These are phyloP conservation scores for Lizonia empirigonia DNA, from an alignment of 2,329 filamentous ascomycete genomes.

Conservation along the genomic window DNA sequence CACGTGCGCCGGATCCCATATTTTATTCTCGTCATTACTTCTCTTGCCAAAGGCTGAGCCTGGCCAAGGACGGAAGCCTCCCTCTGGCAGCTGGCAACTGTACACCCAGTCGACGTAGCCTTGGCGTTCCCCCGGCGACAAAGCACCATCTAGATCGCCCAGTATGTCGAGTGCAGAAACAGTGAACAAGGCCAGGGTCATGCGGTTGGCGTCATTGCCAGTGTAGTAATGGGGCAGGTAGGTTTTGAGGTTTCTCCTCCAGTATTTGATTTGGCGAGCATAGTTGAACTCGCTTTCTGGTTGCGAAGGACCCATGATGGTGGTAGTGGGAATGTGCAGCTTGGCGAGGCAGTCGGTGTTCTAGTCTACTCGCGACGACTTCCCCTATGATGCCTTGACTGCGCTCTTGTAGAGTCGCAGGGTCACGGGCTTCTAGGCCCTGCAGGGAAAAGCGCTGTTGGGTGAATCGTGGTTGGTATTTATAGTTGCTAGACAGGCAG, in stretches of 20 bases:
- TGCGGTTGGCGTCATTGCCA: constrained; percentile 85
- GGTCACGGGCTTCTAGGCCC: constrained; percentile 12
- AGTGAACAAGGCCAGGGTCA: constrained; percentile 88
- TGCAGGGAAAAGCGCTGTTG: constrained; percentile 20
- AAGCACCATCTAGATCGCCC: constrained; percentile 62
- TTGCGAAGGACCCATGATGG: constrained; percentile 11
- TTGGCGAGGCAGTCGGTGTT: constrained; percentile 10
- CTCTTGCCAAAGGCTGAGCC: constrained; percentile 63
- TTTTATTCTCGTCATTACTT: constrained; percentile 58
- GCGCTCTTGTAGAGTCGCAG: constrained; percentile 6
- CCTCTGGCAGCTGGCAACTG: constrained; percentile 79
- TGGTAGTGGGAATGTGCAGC: constrained; percentile 5
- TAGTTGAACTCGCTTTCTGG: constrained; percentile 38
- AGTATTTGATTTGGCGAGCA: constrained; percentile 79
- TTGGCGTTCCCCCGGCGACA: constrained; percentile 59
- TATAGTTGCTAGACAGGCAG: constrained; percentile 26
- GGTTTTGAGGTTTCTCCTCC: constrained; percentile 83
- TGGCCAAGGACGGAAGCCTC: constrained; percentile 88
- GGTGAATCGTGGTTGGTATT: constrained; percentile 26
- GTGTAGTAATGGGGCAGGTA: constrained; percentile 84
- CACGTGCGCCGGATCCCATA: constrained; percentile 79
- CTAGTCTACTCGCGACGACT: constrained; percentile 4
- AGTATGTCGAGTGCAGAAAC: constrained; percentile 85
- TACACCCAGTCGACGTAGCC: constrained; percentile 79
- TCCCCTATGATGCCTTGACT: constrained; percentile 21